These are phyloP conservation scores for Vishniacozyma victoriae DNA, from an alignment of 768 basidiomycete genomes.

Conservation along the genomic window DNA sequence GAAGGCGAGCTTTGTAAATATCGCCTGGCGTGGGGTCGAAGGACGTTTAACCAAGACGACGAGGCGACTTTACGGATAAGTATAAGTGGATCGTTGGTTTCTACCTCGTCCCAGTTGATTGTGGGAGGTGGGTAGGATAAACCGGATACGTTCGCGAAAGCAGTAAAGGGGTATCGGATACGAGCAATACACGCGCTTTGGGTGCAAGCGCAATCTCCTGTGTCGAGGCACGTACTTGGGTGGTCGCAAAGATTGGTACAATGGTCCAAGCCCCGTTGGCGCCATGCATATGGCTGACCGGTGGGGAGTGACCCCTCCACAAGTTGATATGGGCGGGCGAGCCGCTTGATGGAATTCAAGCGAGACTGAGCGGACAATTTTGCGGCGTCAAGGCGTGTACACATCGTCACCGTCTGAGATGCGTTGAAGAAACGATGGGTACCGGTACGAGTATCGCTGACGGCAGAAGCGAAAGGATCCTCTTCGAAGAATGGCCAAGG, in stretches of 20 bases:
- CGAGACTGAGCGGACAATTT: not conserved
- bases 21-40: conserved; percentile 9
- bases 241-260: conserved; percentile 36
- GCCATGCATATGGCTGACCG: conserved; percentile 16
- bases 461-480: conserved; percentile 3
- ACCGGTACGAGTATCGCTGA: conserved; percentile 1
- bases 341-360: not conserved
- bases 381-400: not conserved
- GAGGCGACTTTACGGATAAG: conserved; percentile 5
- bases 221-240: conserved; percentile 33
- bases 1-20: conserved; percentile 7
- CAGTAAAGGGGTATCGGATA: conserved; percentile 15
- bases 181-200: conserved; percentile 19
- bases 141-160: conserved; percentile 10
- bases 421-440: conserved; percentile 6
- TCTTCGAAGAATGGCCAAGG: conserved; percentile 11
- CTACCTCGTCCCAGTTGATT: conserved; percentile 2
- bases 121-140: conserved; percentile 10
- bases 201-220: conserved; percentile 33
- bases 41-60: conserved; percentile 7
- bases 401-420: conserved; percentile 1
- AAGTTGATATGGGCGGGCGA: conserved; percentile 1
- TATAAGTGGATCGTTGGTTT: conserved; percentile 4
- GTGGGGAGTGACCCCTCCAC: conserved; percentile 1
- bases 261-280: conserved; percentile 12